Conservation (phyloP, 257 asterid species). For the Przewalskia tangutica region DNA sequence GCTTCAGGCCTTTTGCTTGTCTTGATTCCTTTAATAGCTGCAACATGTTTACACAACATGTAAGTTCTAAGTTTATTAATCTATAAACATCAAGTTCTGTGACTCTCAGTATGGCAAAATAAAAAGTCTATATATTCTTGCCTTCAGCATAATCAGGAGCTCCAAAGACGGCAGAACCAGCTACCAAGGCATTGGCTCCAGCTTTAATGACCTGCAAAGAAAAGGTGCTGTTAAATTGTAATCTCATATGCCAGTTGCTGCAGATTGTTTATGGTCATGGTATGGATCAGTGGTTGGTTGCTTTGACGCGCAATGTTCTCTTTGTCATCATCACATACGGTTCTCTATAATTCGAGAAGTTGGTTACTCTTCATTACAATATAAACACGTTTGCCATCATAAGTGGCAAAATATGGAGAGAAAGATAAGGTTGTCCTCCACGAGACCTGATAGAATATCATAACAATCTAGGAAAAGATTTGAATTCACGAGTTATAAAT, state of each 20-base stretch:
- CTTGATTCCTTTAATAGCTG: slow-evolving; percentile 99
- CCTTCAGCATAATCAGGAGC: slow-evolving; percentile 99
- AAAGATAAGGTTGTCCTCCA: not conserved
- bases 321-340: not conserved
- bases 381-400: not conserved
- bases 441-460: not conserved
- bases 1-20: slow-evolving; percentile 84
- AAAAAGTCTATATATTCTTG: slow-evolving; percentile 16
- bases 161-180: slow-evolving; percentile 98
- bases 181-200: slow-evolving; percentile 97
- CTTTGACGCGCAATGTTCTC: not conserved
- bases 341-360: not conserved
- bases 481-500: not conserved
- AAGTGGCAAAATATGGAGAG: not conserved
- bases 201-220: slow-evolving; percentile 83
- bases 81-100: not conserved
- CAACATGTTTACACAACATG: not conserved
- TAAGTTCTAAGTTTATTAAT: not conserved
- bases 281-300: not conserved
- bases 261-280: not conserved
- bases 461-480: not conserved
- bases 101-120: not conserved
- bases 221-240: not conserved
- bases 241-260: not conserved
- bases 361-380: not conserved